A percentile compares a stretch with the other conserved stretches of the same genome.
phyloP scores from a whole-genome alignment of 371 early-diverging fungal species.

The Parasitella parasitica region DNA sequence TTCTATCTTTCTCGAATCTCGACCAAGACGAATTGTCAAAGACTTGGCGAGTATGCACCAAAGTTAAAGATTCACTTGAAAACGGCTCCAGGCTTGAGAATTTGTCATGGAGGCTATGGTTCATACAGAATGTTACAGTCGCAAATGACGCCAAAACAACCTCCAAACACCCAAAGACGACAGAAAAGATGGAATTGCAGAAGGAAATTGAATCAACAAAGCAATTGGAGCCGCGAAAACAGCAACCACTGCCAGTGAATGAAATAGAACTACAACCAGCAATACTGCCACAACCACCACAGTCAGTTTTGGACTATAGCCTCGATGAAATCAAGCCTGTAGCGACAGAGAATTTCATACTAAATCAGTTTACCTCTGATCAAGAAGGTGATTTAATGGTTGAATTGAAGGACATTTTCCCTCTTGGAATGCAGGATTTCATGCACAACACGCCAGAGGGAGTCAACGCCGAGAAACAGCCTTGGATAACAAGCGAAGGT shows the following conservation, averaged over 20 bases:
- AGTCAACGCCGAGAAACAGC: neutral
- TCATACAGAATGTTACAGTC: constrained; percentile 65
- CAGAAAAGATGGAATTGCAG: constrained; percentile 4
- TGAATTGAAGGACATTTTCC: constrained; percentile 32
- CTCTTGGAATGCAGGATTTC: constrained; percentile 9
- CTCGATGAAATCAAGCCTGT: constrained; percentile 4
- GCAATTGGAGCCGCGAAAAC: constrained; percentile 9
- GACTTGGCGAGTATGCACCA: constrained; percentile 85
- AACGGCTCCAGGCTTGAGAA: constrained; percentile 87
- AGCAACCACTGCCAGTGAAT: neutral
- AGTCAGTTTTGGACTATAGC: constrained; percentile 5
- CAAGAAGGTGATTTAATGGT: constrained; percentile 45
- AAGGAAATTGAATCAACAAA: neutral
- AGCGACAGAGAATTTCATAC: constrained; percentile 25
- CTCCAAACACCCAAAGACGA: neutral
- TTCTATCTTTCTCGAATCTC: constrained; percentile 67
- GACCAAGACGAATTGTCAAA: constrained; percentile 74
- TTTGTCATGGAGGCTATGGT: constrained; percentile 88
- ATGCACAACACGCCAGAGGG: neutral
- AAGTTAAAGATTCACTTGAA: constrained; percentile 87
- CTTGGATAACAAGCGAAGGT: neutral
- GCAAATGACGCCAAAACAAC: constrained; percentile 19
- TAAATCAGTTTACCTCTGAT: constrained; percentile 49
- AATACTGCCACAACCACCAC: too few relatives aligned
- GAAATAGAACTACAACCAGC: too few relatives aligned